Base-by-base conservation (phyloP, 2,329 filamentous ascomycete species). In the Colletotrichum sojae region DNA sequence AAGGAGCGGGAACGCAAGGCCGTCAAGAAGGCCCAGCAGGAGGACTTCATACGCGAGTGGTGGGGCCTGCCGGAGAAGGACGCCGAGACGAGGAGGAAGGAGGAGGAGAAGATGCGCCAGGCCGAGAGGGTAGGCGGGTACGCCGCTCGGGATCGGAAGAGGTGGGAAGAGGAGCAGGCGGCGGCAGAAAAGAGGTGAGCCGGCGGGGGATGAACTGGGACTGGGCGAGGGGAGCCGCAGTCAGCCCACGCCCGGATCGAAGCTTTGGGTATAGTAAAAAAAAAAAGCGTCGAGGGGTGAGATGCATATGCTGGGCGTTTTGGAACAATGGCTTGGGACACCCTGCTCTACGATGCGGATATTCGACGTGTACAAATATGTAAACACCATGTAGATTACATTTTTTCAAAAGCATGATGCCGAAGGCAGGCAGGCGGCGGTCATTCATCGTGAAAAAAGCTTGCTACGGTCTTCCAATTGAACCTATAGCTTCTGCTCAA, bases 1-100 rank as follows among this genome's bases (percentile, higher is more conserved):
- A 83, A 83, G 66, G 89, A 92, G 79, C 83, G 90, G 45, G 91
- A 94, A 79, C 85, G 86, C 71, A 90, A 91, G 75, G 85, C 87
- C 63, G 82, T 82, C 69, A 83, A 89, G 74, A 87, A 87, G 72
- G 81, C 84, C 61, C 89, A 90, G 75, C 89, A 91, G 81, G 88
- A 91, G 79, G 85, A 85, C 53, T 91, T 91, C 70, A 83, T 91
- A 77, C 79, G 88, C 69, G 89, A 91, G 82, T 91, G 89, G 89
- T 91, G 89, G 89, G 89, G 89, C 5, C 75, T 91, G 72, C 88
- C 88, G 12, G 83, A 86, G 74, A 84, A 84, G 73, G 88, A 89
- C 71, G 81, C 85, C 71, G 82, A 86, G 73, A 83, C 82, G 71
- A 79, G 82, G 67, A 79, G 83, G 70, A 77, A 78, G 64, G 86